phyloP scores from a whole-genome alignment of 179 eudicot genomes.

The Heliamphora pulchella region DNA sequence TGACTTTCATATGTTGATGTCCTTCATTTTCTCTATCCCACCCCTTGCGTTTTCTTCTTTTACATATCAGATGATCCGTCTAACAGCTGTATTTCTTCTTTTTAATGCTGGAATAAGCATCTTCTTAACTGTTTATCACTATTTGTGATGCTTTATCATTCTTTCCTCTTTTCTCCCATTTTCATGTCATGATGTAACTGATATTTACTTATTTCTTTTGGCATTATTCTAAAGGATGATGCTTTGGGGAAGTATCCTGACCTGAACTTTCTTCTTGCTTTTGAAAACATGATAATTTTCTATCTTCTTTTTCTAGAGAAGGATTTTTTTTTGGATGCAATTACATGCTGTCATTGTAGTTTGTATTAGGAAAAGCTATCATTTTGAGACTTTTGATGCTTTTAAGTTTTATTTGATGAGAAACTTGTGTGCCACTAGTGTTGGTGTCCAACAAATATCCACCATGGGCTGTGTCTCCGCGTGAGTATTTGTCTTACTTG shows the following conservation, averaged over 20 bases:
- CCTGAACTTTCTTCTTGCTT: not conserved
- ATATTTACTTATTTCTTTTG: not conserved
- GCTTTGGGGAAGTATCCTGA: not conserved
- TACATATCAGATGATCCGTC: not conserved
- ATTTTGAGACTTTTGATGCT: not conserved
- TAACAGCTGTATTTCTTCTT: not conserved
- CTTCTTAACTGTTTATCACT: not conserved
- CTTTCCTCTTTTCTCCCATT: not conserved
- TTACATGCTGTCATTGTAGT: not conserved
- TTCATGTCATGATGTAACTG: not conserved
- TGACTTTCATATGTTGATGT: not conserved
- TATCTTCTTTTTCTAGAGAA: too few relatives aligned
- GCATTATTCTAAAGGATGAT: not conserved
- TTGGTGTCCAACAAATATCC: not conserved
- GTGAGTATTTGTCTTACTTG: not conserved
- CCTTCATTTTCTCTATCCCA: not conserved
- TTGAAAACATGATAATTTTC: not conserved
- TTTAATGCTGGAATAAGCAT: not conserved
- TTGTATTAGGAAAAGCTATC: not conserved
- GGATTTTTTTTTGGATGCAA: not conserved
- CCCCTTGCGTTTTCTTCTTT: not conserved
- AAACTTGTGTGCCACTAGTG: not conserved
- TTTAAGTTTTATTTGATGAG: not conserved
- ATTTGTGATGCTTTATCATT: not conserved
- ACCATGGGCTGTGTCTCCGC: not conserved